phyloP scores from a whole-genome alignment of 2,329 filamentous ascomycete species.

The Ilyonectria destructans region DNA sequence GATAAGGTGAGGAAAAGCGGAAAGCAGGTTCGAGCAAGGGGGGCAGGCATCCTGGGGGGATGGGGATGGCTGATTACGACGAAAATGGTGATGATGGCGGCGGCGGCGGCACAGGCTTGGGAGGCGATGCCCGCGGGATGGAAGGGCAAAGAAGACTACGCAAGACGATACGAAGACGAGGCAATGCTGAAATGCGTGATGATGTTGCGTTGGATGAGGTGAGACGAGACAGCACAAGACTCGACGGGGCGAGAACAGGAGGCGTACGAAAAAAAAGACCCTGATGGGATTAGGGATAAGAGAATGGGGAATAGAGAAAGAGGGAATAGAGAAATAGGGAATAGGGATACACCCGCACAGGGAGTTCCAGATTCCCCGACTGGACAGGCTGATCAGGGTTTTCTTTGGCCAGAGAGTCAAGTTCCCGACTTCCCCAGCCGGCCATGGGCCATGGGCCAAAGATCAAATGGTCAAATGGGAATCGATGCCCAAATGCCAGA shows the following conservation, averaged over 20 bases:
- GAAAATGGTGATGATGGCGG: constrained; percentile 18
- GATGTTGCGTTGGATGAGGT: constrained; percentile 18
- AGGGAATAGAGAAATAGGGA: neutral
- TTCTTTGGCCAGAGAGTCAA: neutral
- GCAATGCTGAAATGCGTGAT: constrained; percentile 18
- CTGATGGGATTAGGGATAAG: constrained; percentile 8
- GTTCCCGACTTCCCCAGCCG: constrained; percentile 28
- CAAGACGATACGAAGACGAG: constrained; percentile 7
- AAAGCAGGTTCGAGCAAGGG: constrained; percentile 24
- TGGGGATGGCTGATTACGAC: constrained; percentile 13
- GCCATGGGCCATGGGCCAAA: constrained; percentile 2
- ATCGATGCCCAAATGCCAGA: constrained; percentile 29
- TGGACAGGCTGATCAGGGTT: constrained; percentile 12
- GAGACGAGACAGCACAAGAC: constrained; percentile 9
- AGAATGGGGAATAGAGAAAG: neutral
- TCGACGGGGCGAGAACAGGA: constrained; percentile 11
- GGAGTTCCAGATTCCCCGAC: constrained; percentile 17
- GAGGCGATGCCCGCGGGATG: constrained; percentile 8
- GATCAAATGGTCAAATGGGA: constrained; percentile 27
- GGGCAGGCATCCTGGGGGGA: constrained; percentile 18
- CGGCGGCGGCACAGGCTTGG: neutral
- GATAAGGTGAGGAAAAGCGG: constrained; percentile 33
- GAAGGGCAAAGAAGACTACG: neutral
- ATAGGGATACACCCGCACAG: constrained; percentile 5
- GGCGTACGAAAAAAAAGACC: constrained; percentile 3